Evolutionary conservation across 345 rosid species (phyloP), one percentile per base, ranked within the genome.

Genomic region (Rhodamnia rubescens): DNA sequence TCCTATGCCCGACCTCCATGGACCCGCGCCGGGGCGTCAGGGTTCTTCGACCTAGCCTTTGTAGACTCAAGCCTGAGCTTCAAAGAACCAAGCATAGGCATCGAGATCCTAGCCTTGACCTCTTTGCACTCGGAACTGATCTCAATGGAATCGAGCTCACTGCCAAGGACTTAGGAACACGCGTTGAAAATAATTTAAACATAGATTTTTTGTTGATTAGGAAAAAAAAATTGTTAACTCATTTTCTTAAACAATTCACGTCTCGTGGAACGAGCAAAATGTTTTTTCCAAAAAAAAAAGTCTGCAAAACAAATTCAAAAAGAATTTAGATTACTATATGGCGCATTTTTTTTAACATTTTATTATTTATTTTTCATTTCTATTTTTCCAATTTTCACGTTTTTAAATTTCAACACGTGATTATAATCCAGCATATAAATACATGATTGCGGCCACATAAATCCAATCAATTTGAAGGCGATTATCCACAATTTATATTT

Each of bases 1-100:
- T 26, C 64, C 64, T 26, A 58, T 14, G 29, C 8, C 7, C 3
- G 0, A 58, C 0, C 64, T 58, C 0, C n/a, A 0, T 58, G 32
- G 27, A 58, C 11, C 29, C 0, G 11, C 0, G 32, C 32, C 16
- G 9, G 7, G 6, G 6, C 1, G 8, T 0, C 7, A 8, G 0
- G 12, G 32, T 58, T 58, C 64, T 58, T 26, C 15, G 7, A 58
- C 64, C 29, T 5, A 26, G 12, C 29, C 29, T 11, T 26, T 5
- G 8, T 26, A 27, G 15, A 58, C 8, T 58, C 32, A 26, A 58
- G 6, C 32, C 32, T 26, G 12, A 57, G 64, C 7, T 26, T 57
- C 1, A 27, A 57, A 16, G 32, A 57, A 26, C 8, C 5, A 26
- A n/a, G 16, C 64, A 57, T 7, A 5, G 13, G n/a, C 29, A 57